A percentile compares a stretch with the other conserved stretches of the same genome.
Evolutionary conservation across 768 basidiomycete species (phyloP).

Genomic region (Mycena alexandri): DNA sequence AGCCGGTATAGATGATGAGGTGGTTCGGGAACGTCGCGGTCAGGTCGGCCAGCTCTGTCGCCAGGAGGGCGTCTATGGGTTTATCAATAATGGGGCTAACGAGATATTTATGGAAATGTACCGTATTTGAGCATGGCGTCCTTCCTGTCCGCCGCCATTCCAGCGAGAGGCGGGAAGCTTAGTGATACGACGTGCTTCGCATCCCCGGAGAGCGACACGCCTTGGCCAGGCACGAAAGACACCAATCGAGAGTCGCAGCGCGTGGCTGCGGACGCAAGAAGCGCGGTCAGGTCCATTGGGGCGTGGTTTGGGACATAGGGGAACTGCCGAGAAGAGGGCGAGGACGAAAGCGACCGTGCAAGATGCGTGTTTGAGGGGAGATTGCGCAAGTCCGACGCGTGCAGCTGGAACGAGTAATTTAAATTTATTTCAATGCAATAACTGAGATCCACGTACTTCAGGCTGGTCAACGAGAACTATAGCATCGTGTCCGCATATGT

Average conservation of each 20-base stretch:
- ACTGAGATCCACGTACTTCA: conserved; percentile 63
- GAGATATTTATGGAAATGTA: not conserved
- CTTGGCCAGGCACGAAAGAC: conserved; percentile 55
- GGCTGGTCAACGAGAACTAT: conserved; percentile 79
- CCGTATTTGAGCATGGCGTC: conserved; percentile 21
- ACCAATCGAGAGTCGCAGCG: conserved; percentile 68
- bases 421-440: not conserved
- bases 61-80: conserved; percentile 58
- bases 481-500: conserved; percentile 74
- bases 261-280: conserved; percentile 59
- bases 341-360: conserved; percentile 57
- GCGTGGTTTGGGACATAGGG: conserved; percentile 64
- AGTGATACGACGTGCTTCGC: conserved; percentile 70
- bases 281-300: conserved; percentile 45
- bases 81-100: conserved; percentile 12
- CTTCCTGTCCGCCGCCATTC: conserved; percentile 59
- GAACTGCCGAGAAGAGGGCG: conserved; percentile 71
- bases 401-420: conserved; percentile 61
- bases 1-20: conserved; percentile 76
- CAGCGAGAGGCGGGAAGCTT: conserved; percentile 64
- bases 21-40: conserved; percentile 67
- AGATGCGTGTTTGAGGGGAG: conserved; percentile 67
- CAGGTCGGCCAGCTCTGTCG: conserved; percentile 62
- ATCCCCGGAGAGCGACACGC: conserved; percentile 49
- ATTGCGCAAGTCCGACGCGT: conserved; percentile 79